Evolutionary conservation across 768 basidiomycete species (phyloP), one percentile per base, ranked within the genome.

Genomic region (Lentinula edodes): DNA sequence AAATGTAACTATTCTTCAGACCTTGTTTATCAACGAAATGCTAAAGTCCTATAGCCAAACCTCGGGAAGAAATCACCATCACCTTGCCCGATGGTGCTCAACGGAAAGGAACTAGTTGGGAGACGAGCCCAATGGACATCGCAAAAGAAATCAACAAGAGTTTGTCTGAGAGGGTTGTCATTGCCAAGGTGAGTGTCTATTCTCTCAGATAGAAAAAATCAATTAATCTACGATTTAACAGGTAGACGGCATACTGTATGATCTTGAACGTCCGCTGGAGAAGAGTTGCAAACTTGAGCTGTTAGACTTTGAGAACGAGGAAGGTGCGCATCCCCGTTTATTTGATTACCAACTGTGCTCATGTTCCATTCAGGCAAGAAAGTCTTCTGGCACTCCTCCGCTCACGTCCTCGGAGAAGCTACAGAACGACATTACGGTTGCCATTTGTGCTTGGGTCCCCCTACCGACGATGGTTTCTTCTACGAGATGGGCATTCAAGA

Each of bases 351-450:
- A 32, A 18, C 48, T 38, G 42, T 53, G 18, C 34, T 52, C 46
- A 46, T 9, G 45, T 45, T 55, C 41, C 23, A 55, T 52, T 58
- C 73, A 88, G 95, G 96, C 62, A 95, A 98, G 75, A 90, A 89
- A 68, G 97, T 99, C 7, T 99, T 98, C 80, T 99, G 97, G 97
- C 97, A 98, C 73, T 98, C 97, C 16, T 98, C 95, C 28, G 97
- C 97, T 0, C 97, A 98, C 75, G 94, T 98, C 61, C 83, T 99
- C 16, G 97, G 97, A 50, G 97, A 99, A 75, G 91, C 96, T 59
- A 86, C 94, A 45, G 97, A 99, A 75, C 84, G 91, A 58, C 94
- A 97, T 72, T 96, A 98, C 72, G 96, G 95, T 43, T 97, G 95
- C 72, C 95, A 97, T 78, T 81, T 99, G 13, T 97, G 95, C 69